These are phyloP conservation scores for Neonectria coccinea DNA, from an alignment of 2,329 filamentous ascomycete genomes.

Conservation along the genomic window DNA sequence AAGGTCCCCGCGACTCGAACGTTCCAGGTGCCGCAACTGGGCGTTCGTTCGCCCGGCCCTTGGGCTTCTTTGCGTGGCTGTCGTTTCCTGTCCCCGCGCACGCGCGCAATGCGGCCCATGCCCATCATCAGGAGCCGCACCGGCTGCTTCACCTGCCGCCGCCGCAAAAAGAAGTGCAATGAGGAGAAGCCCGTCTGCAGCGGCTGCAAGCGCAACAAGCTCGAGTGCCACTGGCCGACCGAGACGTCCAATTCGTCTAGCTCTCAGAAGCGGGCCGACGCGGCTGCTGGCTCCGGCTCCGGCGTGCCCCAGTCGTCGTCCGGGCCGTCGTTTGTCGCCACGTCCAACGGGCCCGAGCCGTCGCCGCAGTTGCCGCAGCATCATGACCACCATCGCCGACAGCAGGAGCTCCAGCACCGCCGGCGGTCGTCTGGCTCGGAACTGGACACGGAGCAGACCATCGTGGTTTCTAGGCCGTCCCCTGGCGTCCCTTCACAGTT, in stretches of 20 bases:
- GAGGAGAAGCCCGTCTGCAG: slow-evolving; percentile 64
- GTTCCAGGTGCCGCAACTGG: neutral
- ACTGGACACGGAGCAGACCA: slow-evolving; percentile 22
- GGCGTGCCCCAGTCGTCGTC: slow-evolving; percentile 17
- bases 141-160: slow-evolving; percentile 62
- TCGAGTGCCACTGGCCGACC: slow-evolving; percentile 64
- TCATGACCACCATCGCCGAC: slow-evolving; percentile 22
- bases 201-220: slow-evolving; percentile 64
- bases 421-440: slow-evolving; percentile 30
- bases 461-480: slow-evolving; percentile 25
- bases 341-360: slow-evolving; percentile 29
- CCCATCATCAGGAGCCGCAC: slow-evolving; percentile 54
- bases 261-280: slow-evolving; percentile 25
- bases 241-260: slow-evolving; percentile 30
- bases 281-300: slow-evolving; percentile 23
- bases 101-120: slow-evolving; percentile 42
- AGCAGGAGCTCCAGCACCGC: slow-evolving; percentile 21
- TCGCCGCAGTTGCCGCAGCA: slow-evolving; percentile 4
- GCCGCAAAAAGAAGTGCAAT: slow-evolving; percentile 67
- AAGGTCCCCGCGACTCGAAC: neutral
- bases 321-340: slow-evolving; percentile 33
- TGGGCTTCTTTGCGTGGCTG: neutral
- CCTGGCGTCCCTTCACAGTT: slow-evolving; percentile 19
- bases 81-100: too few species aligned
- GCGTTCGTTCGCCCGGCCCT: neutral